Percentiles rank a stretch among this genome's conserved stretches.
phyloP scores from a whole-genome alignment of 2,329 filamentous ascomycete species.

The Colletotrichum agaves region DNA sequence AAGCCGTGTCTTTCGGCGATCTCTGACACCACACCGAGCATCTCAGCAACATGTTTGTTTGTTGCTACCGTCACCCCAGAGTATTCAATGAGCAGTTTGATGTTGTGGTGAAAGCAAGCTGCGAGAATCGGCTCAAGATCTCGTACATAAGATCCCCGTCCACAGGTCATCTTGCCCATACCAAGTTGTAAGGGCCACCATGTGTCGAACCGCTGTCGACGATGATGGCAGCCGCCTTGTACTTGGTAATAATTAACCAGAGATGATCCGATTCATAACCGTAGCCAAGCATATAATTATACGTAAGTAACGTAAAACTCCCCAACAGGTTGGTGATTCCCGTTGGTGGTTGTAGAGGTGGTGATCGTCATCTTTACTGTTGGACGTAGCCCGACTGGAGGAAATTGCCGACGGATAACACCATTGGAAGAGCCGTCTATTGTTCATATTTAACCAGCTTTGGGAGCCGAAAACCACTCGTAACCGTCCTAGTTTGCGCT shows the following conservation, averaged over 20 bases:
- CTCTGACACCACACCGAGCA: conserved; percentile 50
- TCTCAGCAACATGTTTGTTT: conserved; percentile 53
- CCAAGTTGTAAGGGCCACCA: conserved; percentile 54
- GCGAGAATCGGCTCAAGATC: conserved; percentile 54
- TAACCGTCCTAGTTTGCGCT: too few relatives aligned
- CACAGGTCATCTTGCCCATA: conserved; percentile 52
- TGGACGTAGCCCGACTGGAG: too few relatives aligned
- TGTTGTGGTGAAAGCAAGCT: conserved; percentile 46
- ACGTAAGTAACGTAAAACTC: conserved; percentile 50
- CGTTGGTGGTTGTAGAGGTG: background rate
- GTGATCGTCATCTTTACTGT: background rate
- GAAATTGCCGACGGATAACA: too few relatives aligned
- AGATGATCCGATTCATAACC: conserved; percentile 52
- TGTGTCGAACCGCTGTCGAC: conserved; percentile 51
- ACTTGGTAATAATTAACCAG: conserved; percentile 42
- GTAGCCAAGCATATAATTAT: conserved; percentile 61
- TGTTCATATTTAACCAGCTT: too few relatives aligned
- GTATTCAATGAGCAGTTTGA: conserved; percentile 55
- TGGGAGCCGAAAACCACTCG: too few relatives aligned
- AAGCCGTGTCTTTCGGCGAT: conserved; percentile 44
- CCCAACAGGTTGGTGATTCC: background rate
- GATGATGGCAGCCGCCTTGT: conserved; percentile 48
- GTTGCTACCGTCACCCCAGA: conserved; percentile 60
- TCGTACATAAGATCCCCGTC: conserved; percentile 51
- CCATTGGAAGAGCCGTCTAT: too few relatives aligned